phyloP scores from a whole-genome alignment of 495 filamentous ascomycete species.

The Aspergillus sclerotiicarbonarius region DNA sequence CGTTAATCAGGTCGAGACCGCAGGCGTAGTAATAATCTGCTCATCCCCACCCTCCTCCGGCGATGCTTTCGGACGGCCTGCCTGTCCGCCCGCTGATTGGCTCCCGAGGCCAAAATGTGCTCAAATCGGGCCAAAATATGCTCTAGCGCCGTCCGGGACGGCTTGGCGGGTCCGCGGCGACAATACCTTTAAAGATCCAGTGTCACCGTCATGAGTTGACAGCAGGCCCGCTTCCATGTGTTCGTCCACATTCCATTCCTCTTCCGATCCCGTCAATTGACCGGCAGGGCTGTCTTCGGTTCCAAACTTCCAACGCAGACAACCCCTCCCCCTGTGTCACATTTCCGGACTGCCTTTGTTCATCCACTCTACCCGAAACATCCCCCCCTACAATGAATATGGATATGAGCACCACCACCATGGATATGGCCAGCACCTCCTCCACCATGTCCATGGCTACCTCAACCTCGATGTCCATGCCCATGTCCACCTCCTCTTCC shows the following conservation, averaged over 20 bases:
- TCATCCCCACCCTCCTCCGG: constrained; percentile 8
- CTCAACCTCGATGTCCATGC: constrained; percentile 7
- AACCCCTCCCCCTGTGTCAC: background rate
- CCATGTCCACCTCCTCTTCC: background rate
- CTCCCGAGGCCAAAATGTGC: constrained; percentile 5
- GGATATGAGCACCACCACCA: background rate
- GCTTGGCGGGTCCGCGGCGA: background rate
- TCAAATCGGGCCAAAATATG: constrained; percentile 14
- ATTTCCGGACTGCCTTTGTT: background rate
- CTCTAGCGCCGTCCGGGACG: constrained; percentile 1
- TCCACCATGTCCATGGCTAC: constrained; percentile 8
- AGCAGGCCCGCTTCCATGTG: background rate
- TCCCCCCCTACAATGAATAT: background rate
- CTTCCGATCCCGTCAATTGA: background rate
- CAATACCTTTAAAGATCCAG: background rate
- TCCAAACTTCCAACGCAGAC: background rate
- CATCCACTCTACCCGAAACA: background rate
- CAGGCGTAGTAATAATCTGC: constrained; percentile 16
- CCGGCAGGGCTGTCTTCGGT: background rate
- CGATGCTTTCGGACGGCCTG: constrained; percentile 10
- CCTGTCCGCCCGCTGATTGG: constrained; percentile 5
- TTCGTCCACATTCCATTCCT: background rate
- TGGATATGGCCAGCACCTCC: background rate
- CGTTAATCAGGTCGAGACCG: too few relatives aligned
- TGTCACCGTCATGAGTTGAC: background rate